These are phyloP conservation scores for Arachnomyces sp. DNA, from an alignment of 2,329 filamentous ascomycete species.

Conservation along the genomic window DNA sequence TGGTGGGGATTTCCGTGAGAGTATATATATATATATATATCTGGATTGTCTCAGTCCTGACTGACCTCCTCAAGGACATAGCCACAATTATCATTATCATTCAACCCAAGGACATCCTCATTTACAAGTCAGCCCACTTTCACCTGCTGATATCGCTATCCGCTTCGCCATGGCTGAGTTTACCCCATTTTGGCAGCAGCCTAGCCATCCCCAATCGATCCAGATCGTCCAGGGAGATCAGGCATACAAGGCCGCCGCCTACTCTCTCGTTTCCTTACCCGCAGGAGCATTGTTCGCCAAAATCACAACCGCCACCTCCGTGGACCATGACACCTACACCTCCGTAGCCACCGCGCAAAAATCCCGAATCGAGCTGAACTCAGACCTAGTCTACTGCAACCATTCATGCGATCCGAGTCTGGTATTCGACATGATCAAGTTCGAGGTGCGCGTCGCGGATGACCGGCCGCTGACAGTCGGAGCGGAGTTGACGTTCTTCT, in stretches of 20 bases:
- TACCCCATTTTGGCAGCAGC: too few species aligned
- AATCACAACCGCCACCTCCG: conserved; percentile 42
- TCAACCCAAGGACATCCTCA: too few species aligned
- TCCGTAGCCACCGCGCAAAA: conserved; percentile 45
- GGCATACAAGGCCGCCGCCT: conserved; percentile 37
- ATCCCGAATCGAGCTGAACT: conserved; percentile 50
- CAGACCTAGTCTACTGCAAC: conserved; percentile 51
- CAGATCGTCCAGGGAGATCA: conserved; percentile 4
- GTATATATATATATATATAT: too few species aligned
- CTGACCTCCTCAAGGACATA: too few species aligned
- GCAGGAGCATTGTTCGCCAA: conserved; percentile 42
- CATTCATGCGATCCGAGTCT: conserved; percentile 48
- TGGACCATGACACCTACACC: conserved; percentile 40
- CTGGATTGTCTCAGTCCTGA: too few species aligned
- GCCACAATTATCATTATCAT: too few species aligned
- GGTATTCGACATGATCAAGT: conserved; percentile 45
- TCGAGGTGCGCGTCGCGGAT: conserved; percentile 34
- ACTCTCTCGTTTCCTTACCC: conserved; percentile 44
- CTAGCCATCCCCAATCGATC: conserved; percentile 15
- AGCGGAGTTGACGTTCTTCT: conserved; percentile 42
- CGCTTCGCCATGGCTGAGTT: too few species aligned
- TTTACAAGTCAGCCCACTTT: too few species aligned
- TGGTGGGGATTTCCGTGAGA: too few species aligned
- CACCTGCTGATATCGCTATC: too few species aligned
- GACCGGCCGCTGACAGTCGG: conserved; percentile 32